Evolutionary conservation across 257 asterid genomes (phyloP), one percentile per base, ranked within the genome.

Genomic region (Leonotis leonurus): DNA sequence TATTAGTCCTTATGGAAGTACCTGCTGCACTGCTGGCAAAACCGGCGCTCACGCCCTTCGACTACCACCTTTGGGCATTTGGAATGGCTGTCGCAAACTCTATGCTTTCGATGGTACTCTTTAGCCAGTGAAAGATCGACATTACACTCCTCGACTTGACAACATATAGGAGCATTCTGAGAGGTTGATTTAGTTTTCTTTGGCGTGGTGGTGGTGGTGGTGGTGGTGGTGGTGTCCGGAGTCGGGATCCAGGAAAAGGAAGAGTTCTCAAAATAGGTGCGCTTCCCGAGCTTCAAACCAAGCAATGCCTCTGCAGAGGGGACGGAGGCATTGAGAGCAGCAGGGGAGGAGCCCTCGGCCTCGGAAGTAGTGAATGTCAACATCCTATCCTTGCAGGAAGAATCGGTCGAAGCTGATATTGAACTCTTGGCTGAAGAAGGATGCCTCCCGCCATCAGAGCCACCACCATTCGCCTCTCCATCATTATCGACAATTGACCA

Each of bases 21-120:
- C 97, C 99, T 87, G 87, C 99, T 92, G 81, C 99, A 92, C 72
- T 92, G 99, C 45, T 92, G 99, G 77, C 99, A 92, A 72, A 92
- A 92, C 13, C 99, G 91, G 21, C 90, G 95, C 16, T 82, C 96
- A 27, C 75, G 52, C 6, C 96, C 97, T 67, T 78, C 87, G 9
- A 92, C 77, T 25, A 71, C 20, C 6, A 86, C 99, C 80, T 80
- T 86, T 2, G 90, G 78, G 79, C 81, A 78, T 55, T 92, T 92
- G 2, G 97, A 89, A 64, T 92, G 99, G 52, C 14, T 24, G 33
- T 82, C 96, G 53, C 99, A 92, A 43, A 92, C 96, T 73, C 84
- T 79, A 71, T 92, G 97, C 80, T 92, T 92, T 6, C 90, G 79
- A 67, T 92, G 96, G 73, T 92, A 89, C n/a, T 86, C 98, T 73